Percentiles rank a stretch among this genome's conserved stretches.
Evolutionary conservation across 177 flowering plant species (phyloP).

Genomic region (Vitis hybrid): DNA sequence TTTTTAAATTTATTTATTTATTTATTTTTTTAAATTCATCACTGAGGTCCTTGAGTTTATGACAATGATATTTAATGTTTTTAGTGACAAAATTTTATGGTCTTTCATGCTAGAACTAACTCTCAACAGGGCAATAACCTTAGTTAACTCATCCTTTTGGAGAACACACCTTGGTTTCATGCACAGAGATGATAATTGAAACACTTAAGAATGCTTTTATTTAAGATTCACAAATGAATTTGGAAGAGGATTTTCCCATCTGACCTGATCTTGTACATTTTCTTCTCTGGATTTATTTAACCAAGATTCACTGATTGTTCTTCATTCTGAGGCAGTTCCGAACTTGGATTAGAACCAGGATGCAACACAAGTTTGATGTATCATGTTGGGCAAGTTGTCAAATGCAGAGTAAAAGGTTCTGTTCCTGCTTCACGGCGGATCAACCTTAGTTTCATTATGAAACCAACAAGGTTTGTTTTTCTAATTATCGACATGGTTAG

Average conservation of each 20-base stretch:
- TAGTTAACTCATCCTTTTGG: no score
- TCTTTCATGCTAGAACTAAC: no score
- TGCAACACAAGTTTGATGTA: constrained; percentile 58
- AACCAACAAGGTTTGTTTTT: constrained; percentile 65
- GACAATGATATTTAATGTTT: no score
- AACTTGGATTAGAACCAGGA: constrained; percentile 82
- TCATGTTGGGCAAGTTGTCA: constrained; percentile 97
- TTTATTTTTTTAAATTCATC: no score
- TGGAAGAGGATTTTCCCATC: neutral
- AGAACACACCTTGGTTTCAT: no score
- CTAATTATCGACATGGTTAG: neutral
- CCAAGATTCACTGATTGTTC: constrained; percentile 4
- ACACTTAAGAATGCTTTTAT: neutral
- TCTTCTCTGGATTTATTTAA: neutral
- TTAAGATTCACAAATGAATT: no score
- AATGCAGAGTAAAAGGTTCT: constrained; percentile 77
- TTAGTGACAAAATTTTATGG: no score
- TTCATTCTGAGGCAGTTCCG: constrained; percentile 50
- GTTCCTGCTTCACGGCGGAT: constrained; percentile 64
- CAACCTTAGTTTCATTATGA: constrained; percentile 75
- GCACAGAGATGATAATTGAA: neutral
- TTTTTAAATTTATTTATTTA: no score
- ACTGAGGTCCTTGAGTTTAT: no score
- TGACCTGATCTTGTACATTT: neutral
- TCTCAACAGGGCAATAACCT: no score